Evolutionary conservation across 2,329 filamentous ascomycete species (phyloP).

Genomic region (Nemania sp.): DNA sequence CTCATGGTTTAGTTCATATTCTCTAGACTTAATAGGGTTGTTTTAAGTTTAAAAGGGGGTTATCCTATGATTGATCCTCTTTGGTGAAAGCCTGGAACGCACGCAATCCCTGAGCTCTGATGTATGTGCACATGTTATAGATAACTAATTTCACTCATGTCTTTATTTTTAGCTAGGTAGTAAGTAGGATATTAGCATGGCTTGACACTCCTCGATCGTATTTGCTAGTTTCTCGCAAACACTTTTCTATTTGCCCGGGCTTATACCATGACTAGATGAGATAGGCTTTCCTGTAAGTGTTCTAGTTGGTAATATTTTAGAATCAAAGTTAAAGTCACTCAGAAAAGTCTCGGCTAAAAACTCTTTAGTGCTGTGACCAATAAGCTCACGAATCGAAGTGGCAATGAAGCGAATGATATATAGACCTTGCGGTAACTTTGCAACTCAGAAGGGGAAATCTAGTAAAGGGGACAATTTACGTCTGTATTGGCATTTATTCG

Average conservation of each 20-base stretch:
- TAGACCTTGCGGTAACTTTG: conserved; percentile 53
- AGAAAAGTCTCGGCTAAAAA: conserved; percentile 66
- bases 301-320: conserved; percentile 65
- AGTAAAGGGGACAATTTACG: conserved; percentile 48
- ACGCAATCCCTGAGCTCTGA: neutral
- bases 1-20: neutral
- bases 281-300: conserved; percentile 67
- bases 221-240: conserved; percentile 70
- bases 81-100: neutral
- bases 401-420: conserved; percentile 74
- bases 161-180: conserved; percentile 47
- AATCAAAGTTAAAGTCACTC: conserved; percentile 72
- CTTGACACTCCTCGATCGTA: conserved; percentile 68
- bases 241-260: conserved; percentile 72
- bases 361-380: conserved; percentile 74
- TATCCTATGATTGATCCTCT: neutral
- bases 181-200: conserved; percentile 51
- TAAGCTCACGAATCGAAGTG: conserved; percentile 77
- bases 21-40: neutral
- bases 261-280: conserved; percentile 68
- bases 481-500: conserved; percentile 64
- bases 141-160: conserved; percentile 53
- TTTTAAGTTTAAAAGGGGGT: neutral
- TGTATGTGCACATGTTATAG: neutral
- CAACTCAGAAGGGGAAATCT: conserved; percentile 72